Conservation (phyloP, 1,139 yeast genomes). For the Suhomyces maxii region DNA sequence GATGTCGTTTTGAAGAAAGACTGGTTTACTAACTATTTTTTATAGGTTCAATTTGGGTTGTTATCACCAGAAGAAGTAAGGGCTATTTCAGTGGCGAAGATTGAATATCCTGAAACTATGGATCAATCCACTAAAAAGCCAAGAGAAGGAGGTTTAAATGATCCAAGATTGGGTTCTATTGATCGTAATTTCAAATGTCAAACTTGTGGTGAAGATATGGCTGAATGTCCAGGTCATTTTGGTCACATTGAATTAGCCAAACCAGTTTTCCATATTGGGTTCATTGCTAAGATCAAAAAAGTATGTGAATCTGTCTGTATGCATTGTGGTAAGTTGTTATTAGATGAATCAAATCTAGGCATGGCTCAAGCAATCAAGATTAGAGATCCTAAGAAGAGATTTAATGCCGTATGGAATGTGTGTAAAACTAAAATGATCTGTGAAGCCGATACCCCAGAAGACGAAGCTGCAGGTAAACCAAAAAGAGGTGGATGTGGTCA, state of each 20-base stretch:
- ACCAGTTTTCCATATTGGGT: conserved; percentile 97
- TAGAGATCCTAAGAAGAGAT: conserved; percentile 92
- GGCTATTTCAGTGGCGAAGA: conserved; percentile 95
- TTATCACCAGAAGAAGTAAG: conserved; percentile 97
- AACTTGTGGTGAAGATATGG: conserved; percentile 99
- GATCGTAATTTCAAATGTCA: conserved; percentile 97
- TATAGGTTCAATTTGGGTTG: conserved; percentile 88
- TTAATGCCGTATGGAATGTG: conserved; percentile 92
- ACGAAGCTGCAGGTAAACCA: conserved; percentile 45
- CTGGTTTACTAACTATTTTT: conserved; percentile 15
- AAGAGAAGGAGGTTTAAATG: conserved; percentile 94
- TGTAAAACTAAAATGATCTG: conserved; percentile 94
- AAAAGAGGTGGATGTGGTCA: conserved; percentile 99
- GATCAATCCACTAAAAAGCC: conserved; percentile 95
- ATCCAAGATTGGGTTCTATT: conserved; percentile 94
- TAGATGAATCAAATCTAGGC: conserved; percentile 83
- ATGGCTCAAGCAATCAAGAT: conserved; percentile 89
- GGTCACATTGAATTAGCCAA: conserved; percentile 98
- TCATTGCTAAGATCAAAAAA: conserved; percentile 89
- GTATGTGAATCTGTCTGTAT: conserved; percentile 96
- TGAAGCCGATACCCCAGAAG: conserved; percentile 81
- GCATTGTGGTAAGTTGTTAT: conserved; percentile 93
- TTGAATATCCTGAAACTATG: conserved; percentile 98
- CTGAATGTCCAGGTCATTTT: conserved; percentile 99
- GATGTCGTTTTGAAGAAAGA: no score